phyloP scores from a whole-genome alignment of 2,329 filamentous ascomycete species.

The Phyllosticta paracitricarpa region DNA sequence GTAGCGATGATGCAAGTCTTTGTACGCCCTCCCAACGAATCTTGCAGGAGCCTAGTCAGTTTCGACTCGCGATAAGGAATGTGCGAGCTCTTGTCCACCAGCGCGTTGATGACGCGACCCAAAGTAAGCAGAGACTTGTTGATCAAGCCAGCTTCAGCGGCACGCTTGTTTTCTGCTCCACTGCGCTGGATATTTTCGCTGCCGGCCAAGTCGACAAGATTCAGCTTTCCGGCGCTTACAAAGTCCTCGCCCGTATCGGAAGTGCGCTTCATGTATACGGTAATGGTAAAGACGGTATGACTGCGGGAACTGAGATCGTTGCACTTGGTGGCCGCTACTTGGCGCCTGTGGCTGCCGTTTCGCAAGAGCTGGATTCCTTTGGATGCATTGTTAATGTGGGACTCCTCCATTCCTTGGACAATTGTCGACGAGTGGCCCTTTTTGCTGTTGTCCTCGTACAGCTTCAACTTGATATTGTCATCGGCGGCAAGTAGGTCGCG shows the following conservation, averaged over 20 bases:
- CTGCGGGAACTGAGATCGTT: slow-evolving; percentile 95
- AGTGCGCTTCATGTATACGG: slow-evolving; percentile 74
- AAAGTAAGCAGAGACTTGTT: slow-evolving; percentile 96
- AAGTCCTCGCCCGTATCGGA: slow-evolving; percentile 81
- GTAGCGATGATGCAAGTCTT: slow-evolving; percentile 99
- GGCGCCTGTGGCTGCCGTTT: slow-evolving; percentile 80
- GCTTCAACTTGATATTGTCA: slow-evolving; percentile 79
- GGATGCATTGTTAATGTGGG: slow-evolving; percentile 74
- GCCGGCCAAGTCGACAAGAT: slow-evolving; percentile 90
- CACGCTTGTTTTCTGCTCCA: slow-evolving; percentile 95
- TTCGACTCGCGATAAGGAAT: slow-evolving; percentile 95
- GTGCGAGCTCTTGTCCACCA: slow-evolving; percentile 81
- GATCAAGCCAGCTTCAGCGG: slow-evolving; percentile 89
- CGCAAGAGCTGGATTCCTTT: slow-evolving; percentile 85
- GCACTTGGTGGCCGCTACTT: slow-evolving; percentile 99
- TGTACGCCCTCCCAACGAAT: slow-evolving; percentile 87
- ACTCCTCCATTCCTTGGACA: slow-evolving; percentile 97
- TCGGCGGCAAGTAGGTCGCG: slow-evolving; percentile 79
- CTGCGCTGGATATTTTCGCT: slow-evolving; percentile 97
- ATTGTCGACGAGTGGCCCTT: slow-evolving; percentile 77
- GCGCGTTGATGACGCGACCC: slow-evolving; percentile 91
- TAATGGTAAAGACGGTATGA: slow-evolving; percentile 96
- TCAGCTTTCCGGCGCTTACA: slow-evolving; percentile 84
- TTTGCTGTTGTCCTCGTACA: slow-evolving; percentile 82
- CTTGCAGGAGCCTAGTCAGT: slow-evolving; percentile 86